Evolutionary conservation across 495 filamentous ascomycete species (phyloP).

Genomic region (Articulospora tetracladia): DNA sequence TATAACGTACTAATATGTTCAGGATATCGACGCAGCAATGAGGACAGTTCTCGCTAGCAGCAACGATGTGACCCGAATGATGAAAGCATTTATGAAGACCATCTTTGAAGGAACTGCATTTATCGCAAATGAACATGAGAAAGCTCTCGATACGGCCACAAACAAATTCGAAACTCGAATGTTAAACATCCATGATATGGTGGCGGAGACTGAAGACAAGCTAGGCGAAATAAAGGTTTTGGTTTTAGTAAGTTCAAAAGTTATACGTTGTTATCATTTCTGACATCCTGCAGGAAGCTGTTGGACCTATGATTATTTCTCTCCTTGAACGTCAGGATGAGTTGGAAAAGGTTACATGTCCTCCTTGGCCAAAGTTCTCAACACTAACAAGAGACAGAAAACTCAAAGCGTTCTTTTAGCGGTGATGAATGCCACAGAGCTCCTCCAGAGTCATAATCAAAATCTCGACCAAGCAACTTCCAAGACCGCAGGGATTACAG

Average conservation of each 20-base stretch:
- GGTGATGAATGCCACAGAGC: constrained; percentile 15
- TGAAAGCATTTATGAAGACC: constrained; percentile 13
- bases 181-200: constrained; percentile 5
- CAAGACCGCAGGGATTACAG: constrained; percentile 9
- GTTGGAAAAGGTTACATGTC: not conserved
- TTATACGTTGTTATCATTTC: not conserved
- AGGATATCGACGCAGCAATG: not conserved
- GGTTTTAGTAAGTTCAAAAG: not conserved
- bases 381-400: not conserved
- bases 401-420: not conserved
- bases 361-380: not conserved
- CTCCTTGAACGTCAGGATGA: constrained; percentile 10
- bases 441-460: constrained; percentile 15
- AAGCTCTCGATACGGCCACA: constrained; percentile 7
- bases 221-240: not conserved
- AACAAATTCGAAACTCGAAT: constrained; percentile 6
- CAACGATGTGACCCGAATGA: constrained; percentile 6
- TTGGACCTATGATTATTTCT: not conserved
- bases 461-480: constrained; percentile 16
- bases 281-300: constrained; percentile 3
- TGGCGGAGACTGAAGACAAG: constrained; percentile 1
- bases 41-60: constrained; percentile 4
- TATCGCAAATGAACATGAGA: constrained; percentile 14
- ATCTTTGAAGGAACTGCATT: constrained; percentile 12
- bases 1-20: not conserved